A percentile compares a stretch with the other conserved stretches of the same genome.
Evolutionary conservation across 2,329 filamentous ascomycete genomes (phyloP).

Genomic region (Hymenotorrendiella dingleyae): DNA sequence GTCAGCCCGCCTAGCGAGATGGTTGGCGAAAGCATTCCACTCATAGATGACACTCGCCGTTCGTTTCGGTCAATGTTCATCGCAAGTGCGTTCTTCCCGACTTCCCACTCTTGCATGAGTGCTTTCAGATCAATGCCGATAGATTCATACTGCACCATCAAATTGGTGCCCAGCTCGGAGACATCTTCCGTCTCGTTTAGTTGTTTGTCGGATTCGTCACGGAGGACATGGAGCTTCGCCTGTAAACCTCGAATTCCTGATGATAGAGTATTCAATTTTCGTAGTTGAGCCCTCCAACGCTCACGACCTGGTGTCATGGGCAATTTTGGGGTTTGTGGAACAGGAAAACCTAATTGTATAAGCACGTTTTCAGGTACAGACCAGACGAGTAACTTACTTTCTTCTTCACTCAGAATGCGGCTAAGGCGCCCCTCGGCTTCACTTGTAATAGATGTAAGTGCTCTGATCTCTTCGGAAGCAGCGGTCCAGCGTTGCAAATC

Average conservation of each 20-base stretch:
- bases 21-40: conserved; percentile 48
- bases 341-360: conserved; percentile 42
- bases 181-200: conserved; percentile 69
- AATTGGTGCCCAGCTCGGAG: conserved; percentile 67
- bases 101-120: conserved; percentile 79
- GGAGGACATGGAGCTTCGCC: conserved; percentile 86
- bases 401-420: conserved; percentile 69
- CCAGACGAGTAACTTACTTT: conserved; percentile 49
- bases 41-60: conserved; percentile 59
- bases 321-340: conserved; percentile 50
- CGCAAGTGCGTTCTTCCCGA: conserved; percentile 76
- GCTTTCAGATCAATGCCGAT: conserved; percentile 82
- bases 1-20: conserved; percentile 63
- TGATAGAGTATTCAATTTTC: conserved; percentile 81
- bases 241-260: conserved; percentile 87
- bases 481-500: conserved; percentile 76
- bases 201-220: conserved; percentile 79
- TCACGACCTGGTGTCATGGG: conserved; percentile 70
- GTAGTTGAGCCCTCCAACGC: conserved; percentile 77
- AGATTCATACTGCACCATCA: conserved; percentile 89
- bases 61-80: conserved; percentile 78
- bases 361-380: conserved; percentile 11
- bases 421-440: conserved; percentile 61
- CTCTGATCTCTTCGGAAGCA: conserved; percentile 68
- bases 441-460: conserved; percentile 55